A percentile compares a stretch with the other conserved stretches of the same genome.
phyloP scores from a whole-genome alignment of 306 rosid genomes.

The Malus domestica region ASM211411v1 NC_041794.1:27604001-27604500 shows the following conservation, averaged over 20 bases:
- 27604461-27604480: background rate
- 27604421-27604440: constrained; percentile 2
- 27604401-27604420: background rate
- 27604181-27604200: no score
- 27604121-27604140: no score
- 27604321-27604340: background rate
- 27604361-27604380: background rate
- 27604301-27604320: background rate
- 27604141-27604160: no score
- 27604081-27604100: no score
- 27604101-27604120: no score
- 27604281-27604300: background rate
- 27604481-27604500: background rate
- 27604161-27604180: accelerated
- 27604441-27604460: background rate
- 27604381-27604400: background rate
- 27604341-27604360: background rate
- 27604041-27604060: background rate
- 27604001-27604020: background rate
- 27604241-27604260: background rate
- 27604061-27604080: background rate
- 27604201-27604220: no score
- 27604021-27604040: background rate
- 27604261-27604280: background rate
- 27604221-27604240: no score